Percentiles rank a stretch among this genome's conserved stretches.
phyloP scores from a whole-genome alignment of 345 rosid genomes.

The Arabidopsis suecica region DNA sequence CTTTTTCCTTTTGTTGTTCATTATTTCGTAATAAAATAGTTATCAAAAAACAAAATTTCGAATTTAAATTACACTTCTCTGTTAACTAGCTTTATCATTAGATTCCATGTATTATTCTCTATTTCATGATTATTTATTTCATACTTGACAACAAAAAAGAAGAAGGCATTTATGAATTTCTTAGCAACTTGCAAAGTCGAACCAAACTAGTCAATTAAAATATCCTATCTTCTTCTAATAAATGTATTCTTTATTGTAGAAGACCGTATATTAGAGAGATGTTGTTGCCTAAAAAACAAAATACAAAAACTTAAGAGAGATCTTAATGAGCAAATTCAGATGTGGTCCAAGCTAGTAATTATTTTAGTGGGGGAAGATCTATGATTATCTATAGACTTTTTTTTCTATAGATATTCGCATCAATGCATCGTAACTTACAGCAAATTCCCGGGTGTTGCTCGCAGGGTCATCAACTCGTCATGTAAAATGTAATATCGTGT shows the following conservation, averaged over 20 bases:
- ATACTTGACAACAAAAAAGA: not conserved
- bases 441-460: no score
- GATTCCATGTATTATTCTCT: not conserved
- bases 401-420: no score
- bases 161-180: not conserved
- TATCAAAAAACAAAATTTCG: no score
- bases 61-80: not conserved
- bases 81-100: not conserved
- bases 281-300: not conserved
- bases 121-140: not conserved
- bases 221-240: not conserved
- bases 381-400: no score
- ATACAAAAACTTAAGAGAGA: no score
- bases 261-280: not conserved
- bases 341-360: not conserved
- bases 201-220: not conserved
- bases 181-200: slow-evolving; percentile 2
- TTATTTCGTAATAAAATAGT: not conserved
- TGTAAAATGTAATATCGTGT: no score
- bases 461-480: no score
- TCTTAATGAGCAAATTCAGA: no score
- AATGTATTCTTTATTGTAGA: no score
- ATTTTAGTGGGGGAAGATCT: not conserved
- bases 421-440: no score
- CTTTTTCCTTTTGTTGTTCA: not conserved